Base-by-base conservation (phyloP, 352 stramenopile genomes). In the Phytophthora cryptogea region DNA sequence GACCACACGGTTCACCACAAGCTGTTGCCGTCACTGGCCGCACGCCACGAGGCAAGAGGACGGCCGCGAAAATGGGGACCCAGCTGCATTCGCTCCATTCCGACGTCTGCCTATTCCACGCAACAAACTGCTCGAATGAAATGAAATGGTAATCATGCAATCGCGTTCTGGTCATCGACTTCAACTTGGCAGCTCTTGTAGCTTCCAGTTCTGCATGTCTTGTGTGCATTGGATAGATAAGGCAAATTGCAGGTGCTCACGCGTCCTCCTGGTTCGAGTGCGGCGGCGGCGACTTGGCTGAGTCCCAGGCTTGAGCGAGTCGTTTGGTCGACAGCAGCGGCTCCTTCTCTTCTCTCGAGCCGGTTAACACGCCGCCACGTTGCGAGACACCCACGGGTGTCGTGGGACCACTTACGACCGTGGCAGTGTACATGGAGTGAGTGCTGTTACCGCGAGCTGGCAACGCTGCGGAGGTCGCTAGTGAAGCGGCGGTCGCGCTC, bases 281-380 rank as follows among this genome's bases (percentile, higher is more conserved):
- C 7, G 40, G 52, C n/a, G 39, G 35, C 16, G 49, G 30, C 28
- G 54, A 60, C 31, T 52, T 70, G 39, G 54, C 37, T 10, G 65
- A 66, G 36, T 86, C 82, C 73, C 73, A 88, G 7, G 65, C 69
- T 30, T 81, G 66, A 8, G 80, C 78, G 6, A 88, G 53, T n/a
- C 61, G 68, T 60, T 82, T 75, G 51, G 60, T 83, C 50, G 69
- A 67, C 54, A 91, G 55, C 28, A 91, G 55, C 42, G 82, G 82
- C 68, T 86, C 69, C 16, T 75, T 72, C 55, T 91, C 82, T n/a
- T 71, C 77, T 11, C 59, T 78, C 7, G 77, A 80, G 6, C 74
- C 72, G 11, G 27, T 17, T n/a, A 63, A 68, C 1, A 17, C 32
- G n/a, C 49, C 55, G 8, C 45, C 31, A 20, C 54, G 54, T 17